These are phyloP conservation scores for Clavispora fructus DNA, from an alignment of 805 yeast species.

Conservation along the genomic window DNA sequence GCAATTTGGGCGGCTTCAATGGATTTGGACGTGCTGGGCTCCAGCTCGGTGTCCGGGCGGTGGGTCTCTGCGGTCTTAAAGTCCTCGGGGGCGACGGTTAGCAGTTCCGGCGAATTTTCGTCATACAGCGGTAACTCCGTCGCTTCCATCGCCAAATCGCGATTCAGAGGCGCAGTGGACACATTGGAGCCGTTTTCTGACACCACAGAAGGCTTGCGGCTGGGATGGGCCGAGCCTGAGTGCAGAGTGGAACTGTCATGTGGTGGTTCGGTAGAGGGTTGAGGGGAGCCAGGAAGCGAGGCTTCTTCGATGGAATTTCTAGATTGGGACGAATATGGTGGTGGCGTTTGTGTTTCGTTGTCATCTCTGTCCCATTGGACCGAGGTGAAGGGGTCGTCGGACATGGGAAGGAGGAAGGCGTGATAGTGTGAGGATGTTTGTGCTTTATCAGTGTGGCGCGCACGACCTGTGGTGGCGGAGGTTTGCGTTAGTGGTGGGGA, in stretches of 20 bases:
- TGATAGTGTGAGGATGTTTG: not conserved
- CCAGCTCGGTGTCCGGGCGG: not conserved
- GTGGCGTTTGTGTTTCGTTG: not conserved
- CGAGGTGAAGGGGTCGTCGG: conserved; percentile 50
- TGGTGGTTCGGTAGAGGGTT: not conserved
- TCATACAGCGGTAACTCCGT: not conserved
- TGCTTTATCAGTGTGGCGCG: conserved; percentile 5
- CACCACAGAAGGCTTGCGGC: not conserved
- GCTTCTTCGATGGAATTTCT: not conserved
- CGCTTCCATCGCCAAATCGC: not conserved
- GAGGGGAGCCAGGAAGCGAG: not conserved
- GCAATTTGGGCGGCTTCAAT: not conserved
- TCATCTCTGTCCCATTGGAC: conserved; percentile 54
- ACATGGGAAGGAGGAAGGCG: not conserved
- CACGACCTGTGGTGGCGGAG: conserved; percentile 1
- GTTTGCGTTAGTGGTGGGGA: no score
- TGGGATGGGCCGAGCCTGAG: not conserved
- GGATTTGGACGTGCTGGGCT: not conserved
- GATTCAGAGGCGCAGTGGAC: not conserved
- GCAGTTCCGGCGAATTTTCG: not conserved
- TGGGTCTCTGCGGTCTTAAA: not conserved
- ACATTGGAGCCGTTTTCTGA: not conserved
- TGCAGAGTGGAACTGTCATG: conserved; percentile 2
- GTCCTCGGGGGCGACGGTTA: not conserved
- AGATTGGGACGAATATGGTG: not conserved